Evolutionary conservation across 1,139 yeast species (phyloP).

Genomic region (Lizanozyma gosingica): DNA sequence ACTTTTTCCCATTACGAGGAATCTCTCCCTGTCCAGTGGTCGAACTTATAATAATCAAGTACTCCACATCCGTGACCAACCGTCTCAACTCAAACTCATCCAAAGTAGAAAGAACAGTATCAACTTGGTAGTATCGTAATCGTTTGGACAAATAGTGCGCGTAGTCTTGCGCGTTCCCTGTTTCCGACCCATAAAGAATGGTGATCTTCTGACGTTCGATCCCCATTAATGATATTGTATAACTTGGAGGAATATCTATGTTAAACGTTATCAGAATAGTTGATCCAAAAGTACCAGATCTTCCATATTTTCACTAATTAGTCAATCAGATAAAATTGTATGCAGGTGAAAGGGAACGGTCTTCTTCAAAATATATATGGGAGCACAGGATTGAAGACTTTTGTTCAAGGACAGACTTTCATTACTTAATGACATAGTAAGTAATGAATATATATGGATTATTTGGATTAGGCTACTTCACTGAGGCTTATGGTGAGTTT

Average conservation of each 20-base stretch:
- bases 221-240: neutral
- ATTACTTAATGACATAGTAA: no score
- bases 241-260: slow-evolving; percentile 1
- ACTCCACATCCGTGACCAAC: slow-evolving; percentile 38
- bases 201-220: slow-evolving; percentile 23
- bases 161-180: slow-evolving; percentile 86
- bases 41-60: slow-evolving; percentile 64
- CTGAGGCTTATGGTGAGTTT: no score
- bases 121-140: slow-evolving; percentile 47
- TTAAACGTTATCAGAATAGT: neutral
- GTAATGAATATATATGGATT: no score
- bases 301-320: no score
- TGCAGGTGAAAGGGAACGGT: no score
- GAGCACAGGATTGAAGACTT: no score
- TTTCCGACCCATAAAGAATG: slow-evolving; percentile 83
- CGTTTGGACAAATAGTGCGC: slow-evolving; percentile 57
- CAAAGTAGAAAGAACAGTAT: slow-evolving; percentile 43
- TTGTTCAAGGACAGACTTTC: no score
- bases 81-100: slow-evolving; percentile 55
- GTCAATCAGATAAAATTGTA: no score
- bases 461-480: no score
- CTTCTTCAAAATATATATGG: no score
- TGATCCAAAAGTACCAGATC: no score
- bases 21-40: slow-evolving; percentile 96
- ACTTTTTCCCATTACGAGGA: slow-evolving; percentile 64